Percentiles rank a stretch among this genome's conserved stretches.
phyloP scores from a whole-genome alignment of 352 stramenopile genomes.

The Globisporangium perplexum region DNA sequence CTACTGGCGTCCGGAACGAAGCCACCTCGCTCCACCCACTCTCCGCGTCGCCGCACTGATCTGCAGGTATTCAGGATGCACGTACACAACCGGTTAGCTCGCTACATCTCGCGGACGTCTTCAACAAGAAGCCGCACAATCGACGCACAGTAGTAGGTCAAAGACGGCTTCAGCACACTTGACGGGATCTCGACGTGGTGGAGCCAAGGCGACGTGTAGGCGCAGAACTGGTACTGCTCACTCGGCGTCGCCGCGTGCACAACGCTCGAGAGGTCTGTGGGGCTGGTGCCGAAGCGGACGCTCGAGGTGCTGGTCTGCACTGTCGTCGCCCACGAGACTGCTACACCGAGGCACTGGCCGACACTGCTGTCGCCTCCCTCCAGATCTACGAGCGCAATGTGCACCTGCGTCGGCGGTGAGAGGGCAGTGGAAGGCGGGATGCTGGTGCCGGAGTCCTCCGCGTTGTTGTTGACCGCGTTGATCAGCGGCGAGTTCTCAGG shows the following conservation, averaged over 20 bases:
- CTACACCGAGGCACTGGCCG: slow-evolving; percentile 29
- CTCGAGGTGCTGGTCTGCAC: slow-evolving; percentile 33
- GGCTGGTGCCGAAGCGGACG: slow-evolving; percentile 39
- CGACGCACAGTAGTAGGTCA: slow-evolving; percentile 69
- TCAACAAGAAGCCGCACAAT: background rate
- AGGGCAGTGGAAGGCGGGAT: background rate
- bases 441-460: background rate
- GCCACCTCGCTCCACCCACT: slow-evolving; percentile 43
- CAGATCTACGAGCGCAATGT: slow-evolving; percentile 3
- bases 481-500: background rate
- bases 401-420: slow-evolving; percentile 4
- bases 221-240: slow-evolving; percentile 69
- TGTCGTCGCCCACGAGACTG: slow-evolving; percentile 51
- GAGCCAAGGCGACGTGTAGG: slow-evolving; percentile 70
- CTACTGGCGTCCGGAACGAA: slow-evolving; percentile 46
- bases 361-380: background rate
- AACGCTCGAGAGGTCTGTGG: slow-evolving; percentile 18
- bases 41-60: slow-evolving; percentile 51
- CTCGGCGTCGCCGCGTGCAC: slow-evolving; percentile 23
- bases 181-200: slow-evolving; percentile 66
- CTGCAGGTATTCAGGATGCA: slow-evolving; percentile 16
- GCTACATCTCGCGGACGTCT: too few species aligned
- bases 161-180: slow-evolving; percentile 35
- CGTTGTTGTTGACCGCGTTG: background rate
- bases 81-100: slow-evolving; percentile 5